Evolutionary conservation across 768 basidiomycete genomes (phyloP).

Genomic region (Astraeus odoratus): DNA sequence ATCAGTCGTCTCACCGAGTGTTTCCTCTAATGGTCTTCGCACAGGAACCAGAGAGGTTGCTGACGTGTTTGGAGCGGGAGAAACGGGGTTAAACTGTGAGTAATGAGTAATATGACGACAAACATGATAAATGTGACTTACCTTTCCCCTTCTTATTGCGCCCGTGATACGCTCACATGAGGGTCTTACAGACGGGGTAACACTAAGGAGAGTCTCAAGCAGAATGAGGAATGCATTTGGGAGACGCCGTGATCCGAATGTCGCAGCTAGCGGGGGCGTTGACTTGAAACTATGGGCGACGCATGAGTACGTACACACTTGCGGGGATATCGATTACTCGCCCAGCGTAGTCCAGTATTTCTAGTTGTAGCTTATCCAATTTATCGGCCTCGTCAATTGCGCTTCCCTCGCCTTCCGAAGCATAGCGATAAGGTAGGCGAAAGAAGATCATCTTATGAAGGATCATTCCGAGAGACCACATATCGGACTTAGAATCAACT

Average conservation of each 20-base stretch:
- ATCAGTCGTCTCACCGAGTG: slow-evolving; percentile 8
- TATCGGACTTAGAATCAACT: slow-evolving; percentile 84
- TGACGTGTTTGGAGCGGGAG: slow-evolving; percentile 5
- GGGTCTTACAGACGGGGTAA: slow-evolving; percentile 55
- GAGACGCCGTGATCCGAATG: slow-evolving; percentile 66
- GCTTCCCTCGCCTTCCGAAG: slow-evolving; percentile 50
- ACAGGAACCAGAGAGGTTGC: slow-evolving; percentile 19
- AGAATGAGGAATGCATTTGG: slow-evolving; percentile 66
- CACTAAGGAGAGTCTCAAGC: slow-evolving; percentile 64
- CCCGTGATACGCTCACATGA: slow-evolving; percentile 63
- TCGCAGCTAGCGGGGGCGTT: slow-evolving; percentile 39
- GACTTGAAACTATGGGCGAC: slow-evolving; percentile 42
- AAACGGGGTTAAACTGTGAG: slow-evolving; percentile 25
- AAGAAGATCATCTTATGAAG: slow-evolving; percentile 92
- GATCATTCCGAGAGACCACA: slow-evolving; percentile 98
- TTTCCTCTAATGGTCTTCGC: slow-evolving; percentile 7
- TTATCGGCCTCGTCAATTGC: slow-evolving; percentile 51
- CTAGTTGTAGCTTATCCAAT: slow-evolving; percentile 61
- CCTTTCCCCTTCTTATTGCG: slow-evolving; percentile 67
- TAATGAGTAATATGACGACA: slow-evolving; percentile 3
- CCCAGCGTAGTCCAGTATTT: slow-evolving; percentile 73
- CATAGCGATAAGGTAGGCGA: slow-evolving; percentile 75
- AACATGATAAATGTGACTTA: slow-evolving; percentile 29
- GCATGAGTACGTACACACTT: slow-evolving; percentile 5
- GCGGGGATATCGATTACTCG: slow-evolving; percentile 24